Percentiles rank a stretch among this genome's conserved stretches.
These are phyloP conservation scores for Hanseniaspora taiwanica DNA, from an alignment of 805 yeast genomes.

Conservation along the genomic window DNA sequence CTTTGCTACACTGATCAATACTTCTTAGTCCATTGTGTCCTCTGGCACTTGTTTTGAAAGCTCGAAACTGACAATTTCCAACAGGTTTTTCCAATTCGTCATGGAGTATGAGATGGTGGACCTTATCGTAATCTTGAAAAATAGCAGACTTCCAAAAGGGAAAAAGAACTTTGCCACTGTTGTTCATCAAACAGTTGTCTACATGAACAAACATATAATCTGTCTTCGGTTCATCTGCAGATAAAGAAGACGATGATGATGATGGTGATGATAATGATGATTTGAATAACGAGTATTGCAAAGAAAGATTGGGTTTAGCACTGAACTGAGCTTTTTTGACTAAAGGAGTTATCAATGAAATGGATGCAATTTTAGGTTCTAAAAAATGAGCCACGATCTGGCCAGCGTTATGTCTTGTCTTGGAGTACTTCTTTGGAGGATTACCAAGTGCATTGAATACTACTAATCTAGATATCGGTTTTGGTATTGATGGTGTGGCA, in stretches of 20 bases:
- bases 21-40: slow-evolving; percentile 80
- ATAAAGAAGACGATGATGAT: no score
- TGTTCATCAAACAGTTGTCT: slow-evolving; percentile 49
- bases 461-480: neutral
- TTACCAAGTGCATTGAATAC: slow-evolving; percentile 1
- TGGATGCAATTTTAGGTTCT: neutral
- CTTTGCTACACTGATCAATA: slow-evolving; percentile 33
- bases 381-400: neutral
- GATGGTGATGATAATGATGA: no score
- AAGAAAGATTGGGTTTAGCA: no score
- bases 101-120: slow-evolving; percentile 48
- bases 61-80: slow-evolving; percentile 54
- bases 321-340: no score
- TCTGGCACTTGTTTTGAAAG: slow-evolving; percentile 46
- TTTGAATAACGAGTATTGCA: no score
- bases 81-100: slow-evolving; percentile 61
- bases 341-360: no score
- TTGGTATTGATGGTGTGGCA: neutral
- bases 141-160: slow-evolving; percentile 34
- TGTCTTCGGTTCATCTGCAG: no score
- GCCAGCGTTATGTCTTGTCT: slow-evolving; percentile 1
- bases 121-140: slow-evolving; percentile 17
- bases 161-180: slow-evolving; percentile 45
- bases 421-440: neutral
- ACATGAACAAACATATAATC: slow-evolving; percentile 34